Evolutionary conservation across 768 basidiomycete species (phyloP).

Genomic region (Thelephora ganbajun): DNA sequence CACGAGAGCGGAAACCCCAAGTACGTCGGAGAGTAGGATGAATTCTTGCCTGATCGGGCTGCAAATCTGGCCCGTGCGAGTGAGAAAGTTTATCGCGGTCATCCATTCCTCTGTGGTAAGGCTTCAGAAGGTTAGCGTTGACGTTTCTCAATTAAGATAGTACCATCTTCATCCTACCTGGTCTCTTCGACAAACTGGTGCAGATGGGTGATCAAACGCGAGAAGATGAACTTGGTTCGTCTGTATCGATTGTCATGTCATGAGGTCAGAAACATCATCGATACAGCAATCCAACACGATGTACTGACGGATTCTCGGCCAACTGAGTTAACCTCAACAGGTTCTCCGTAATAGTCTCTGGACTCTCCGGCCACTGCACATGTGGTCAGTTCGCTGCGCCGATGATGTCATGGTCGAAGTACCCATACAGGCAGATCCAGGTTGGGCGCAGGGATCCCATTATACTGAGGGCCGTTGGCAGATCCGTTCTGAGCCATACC

Average conservation of each 20-base stretch:
- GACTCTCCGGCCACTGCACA: slow-evolving; percentile 29
- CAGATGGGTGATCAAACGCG: slow-evolving; percentile 47
- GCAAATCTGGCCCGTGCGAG: slow-evolving; percentile 58
- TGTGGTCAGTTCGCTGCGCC: neutral
- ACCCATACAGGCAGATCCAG: slow-evolving; percentile 26
- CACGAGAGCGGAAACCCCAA: slow-evolving; percentile 69
- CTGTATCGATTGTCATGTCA: slow-evolving; percentile 15
- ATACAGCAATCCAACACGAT: neutral
- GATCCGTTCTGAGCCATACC: too few species aligned
- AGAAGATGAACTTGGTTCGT: slow-evolving; percentile 32
- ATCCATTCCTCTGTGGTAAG: slow-evolving; percentile 83
- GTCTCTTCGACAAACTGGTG: slow-evolving; percentile 68
- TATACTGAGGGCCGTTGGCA: slow-evolving; percentile 10
- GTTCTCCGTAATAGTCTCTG: slow-evolving; percentile 38
- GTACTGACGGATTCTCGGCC: slow-evolving; percentile 25
- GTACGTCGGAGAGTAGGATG: slow-evolving; percentile 72
- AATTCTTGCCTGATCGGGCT: slow-evolving; percentile 54
- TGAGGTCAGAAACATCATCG: too few species aligned
- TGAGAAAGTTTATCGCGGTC: slow-evolving; percentile 67
- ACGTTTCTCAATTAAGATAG: neutral
- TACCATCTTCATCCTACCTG: slow-evolving; percentile 20
- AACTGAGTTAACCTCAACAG: slow-evolving; percentile 24
- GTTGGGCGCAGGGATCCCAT: slow-evolving; percentile 25
- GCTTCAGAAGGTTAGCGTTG: slow-evolving; percentile 13
- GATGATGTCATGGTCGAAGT: neutral